phyloP scores from a whole-genome alignment of 129 eudicot species.

The Silybum marianum region DNA sequence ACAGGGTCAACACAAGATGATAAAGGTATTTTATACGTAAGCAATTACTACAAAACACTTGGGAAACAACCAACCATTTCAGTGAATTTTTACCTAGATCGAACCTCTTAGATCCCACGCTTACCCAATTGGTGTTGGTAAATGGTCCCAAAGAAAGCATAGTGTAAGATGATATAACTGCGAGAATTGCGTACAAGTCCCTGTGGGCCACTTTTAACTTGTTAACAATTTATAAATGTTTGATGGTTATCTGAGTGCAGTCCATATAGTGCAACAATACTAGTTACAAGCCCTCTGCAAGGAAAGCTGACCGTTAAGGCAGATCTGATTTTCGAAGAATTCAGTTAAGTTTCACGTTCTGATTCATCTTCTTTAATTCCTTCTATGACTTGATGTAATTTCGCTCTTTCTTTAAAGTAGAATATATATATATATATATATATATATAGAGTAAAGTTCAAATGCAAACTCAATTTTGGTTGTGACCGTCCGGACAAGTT shows the following conservation, averaged over 20 bases:
- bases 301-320: conserved; percentile 88
- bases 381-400: neutral
- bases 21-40: neutral
- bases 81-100: neutral
- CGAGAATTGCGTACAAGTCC: neutral
- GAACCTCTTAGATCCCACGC: neutral
- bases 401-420: neutral
- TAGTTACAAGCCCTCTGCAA: conserved; percentile 59
- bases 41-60: neutral
- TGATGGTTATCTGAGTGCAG: conserved; percentile 47
- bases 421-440: neutral
- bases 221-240: neutral
- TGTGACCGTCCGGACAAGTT: too few relatives aligned
- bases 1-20: neutral
- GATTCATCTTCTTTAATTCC: neutral
- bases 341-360: conserved; percentile 48
- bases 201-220: neutral
- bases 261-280: conserved; percentile 74
- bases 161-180: conserved; percentile 7
- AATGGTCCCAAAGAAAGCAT: neutral
- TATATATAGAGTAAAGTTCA: too few relatives aligned
- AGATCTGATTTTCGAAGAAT: conserved; percentile 80
- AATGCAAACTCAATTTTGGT: too few relatives aligned
- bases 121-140: neutral
- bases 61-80: neutral